Percentiles rank a stretch among this genome's conserved stretches.
These are phyloP conservation scores for Backusella macrospora DNA, from an alignment of 192 early-diverging fungal species.

Conservation along the genomic window DNA sequence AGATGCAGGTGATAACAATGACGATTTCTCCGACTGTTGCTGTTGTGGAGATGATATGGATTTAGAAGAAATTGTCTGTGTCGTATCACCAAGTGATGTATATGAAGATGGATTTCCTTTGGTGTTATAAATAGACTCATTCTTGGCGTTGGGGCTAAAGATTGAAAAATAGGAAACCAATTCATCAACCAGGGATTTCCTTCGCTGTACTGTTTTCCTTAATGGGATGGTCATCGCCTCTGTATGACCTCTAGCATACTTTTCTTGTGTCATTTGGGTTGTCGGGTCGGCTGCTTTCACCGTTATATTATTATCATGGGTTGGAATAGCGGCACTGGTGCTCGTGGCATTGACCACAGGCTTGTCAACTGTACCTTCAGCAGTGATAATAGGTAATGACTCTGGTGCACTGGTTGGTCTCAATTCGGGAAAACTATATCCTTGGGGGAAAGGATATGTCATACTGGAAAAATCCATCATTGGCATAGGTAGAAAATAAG, in stretches of 20 bases:
- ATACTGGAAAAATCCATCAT: not conserved
- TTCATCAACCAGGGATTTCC: conserved; percentile 2
- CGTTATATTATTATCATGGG: not conserved
- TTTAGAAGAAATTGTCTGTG: not conserved
- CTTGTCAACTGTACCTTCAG: not conserved
- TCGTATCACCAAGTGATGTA: not conserved
- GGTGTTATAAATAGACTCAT: not conserved
- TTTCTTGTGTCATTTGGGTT: not conserved
- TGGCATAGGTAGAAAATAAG: conserved; percentile 5
- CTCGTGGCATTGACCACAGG: not conserved
- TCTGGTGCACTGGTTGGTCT: not conserved
- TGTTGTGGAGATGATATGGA: not conserved
- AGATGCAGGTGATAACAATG: not conserved
- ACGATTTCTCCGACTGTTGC: not conserved
- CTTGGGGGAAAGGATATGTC: not conserved
- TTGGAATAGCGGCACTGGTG: too few species aligned
- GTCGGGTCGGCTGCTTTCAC: not conserved
- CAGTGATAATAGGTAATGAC: not conserved
- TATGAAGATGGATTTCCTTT: not conserved
- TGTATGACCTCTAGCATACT: not conserved
- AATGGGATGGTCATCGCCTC: not conserved
- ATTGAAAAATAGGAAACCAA: not conserved
- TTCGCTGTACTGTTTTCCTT: conserved; percentile 1
- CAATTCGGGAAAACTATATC: not conserved
- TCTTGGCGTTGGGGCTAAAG: not conserved